Base-by-base conservation (phyloP, 2,329 filamentous ascomycete genomes). In the Sclerotiophoma versabilis region DNA sequence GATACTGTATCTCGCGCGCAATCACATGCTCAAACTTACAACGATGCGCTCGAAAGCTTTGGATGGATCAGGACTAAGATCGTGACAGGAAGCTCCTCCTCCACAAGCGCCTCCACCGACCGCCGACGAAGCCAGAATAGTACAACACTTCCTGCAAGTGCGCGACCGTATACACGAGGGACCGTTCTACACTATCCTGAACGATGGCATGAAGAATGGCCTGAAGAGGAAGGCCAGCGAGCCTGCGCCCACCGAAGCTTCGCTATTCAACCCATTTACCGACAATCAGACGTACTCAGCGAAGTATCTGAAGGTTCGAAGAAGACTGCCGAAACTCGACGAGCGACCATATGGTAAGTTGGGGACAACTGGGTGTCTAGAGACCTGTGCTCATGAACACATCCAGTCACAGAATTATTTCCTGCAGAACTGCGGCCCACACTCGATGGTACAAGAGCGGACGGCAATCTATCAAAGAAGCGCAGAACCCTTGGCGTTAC, bases 261-360 rank as follows among this genome's bases (percentile, higher is more conserved):
- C 66, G 11, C 63, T 75, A 0, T 83, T 86, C 64, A 83, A 88
- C 68, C 83, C 85, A 2, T 88, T 88, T 64, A 79, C 81, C 36
- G 83, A 83, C 49, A 86, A 86, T 72, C 82, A 83, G 32, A 85
- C 83, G 0, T 88, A 85, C 66, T 81, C 81, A 14, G 77, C 82
- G 48, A 82, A 80, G 64, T 87, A 86, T 69, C 75, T 81, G 49
- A 84, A 83, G 59, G 83, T 83, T 63, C 79, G 80, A 61, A 76
- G 83, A 54, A 79, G 76, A 17, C 65, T 87, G 9, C 85, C 85
- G 0, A 80, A 80, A 57, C 72, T 87, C 17, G 77, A 79, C 41
- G 81, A 78, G 19, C 74, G 83, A 36, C 77, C 82, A 17, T 86
- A 85, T 65, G 77, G 83, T 85, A 68, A 71, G 80, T 77, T 17